Percentiles rank a stretch among this genome's conserved stretches.
Evolutionary conservation across 1,284 basidiomycete genomes (phyloP).

Genomic region (Cutaneotrichosporon sp.): DNA sequence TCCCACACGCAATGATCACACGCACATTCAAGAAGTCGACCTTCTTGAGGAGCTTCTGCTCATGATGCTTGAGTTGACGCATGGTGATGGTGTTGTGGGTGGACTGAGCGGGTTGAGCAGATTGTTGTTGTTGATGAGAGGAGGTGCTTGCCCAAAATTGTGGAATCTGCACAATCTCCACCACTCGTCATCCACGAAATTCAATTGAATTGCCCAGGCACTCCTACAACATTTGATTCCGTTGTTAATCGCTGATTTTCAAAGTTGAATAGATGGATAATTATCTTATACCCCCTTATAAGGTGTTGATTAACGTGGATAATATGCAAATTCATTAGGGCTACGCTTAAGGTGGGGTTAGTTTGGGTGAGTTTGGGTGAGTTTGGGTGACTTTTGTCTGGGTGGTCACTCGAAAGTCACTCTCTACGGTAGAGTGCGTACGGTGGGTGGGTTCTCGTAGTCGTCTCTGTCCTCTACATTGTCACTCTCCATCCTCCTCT

Average conservation of each 20-base stretch:
- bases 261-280: not conserved
- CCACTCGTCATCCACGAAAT: too few species aligned
- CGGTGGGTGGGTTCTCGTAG: too few species aligned
- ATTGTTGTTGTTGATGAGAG: not conserved
- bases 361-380: too few species aligned
- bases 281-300: not conserved
- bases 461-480: not conserved
- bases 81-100: slow-evolving; percentile 47
- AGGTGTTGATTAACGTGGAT: too few species aligned
- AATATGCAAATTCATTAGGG: too few species aligned
- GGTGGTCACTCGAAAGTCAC: too few species aligned
- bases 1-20: slow-evolving; percentile 13
- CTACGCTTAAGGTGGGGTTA: too few species aligned
- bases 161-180: too few species aligned
- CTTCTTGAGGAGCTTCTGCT: slow-evolving; percentile 89
- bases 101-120: not conserved
- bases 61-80: slow-evolving; percentile 88
- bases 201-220: too few species aligned
- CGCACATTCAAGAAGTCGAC: slow-evolving; percentile 84
- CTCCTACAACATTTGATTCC: not conserved
- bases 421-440: too few species aligned
- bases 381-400: too few species aligned
- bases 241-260: too few species aligned
- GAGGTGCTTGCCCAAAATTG: slow-evolving; percentile 1
- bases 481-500: not conserved